These are phyloP conservation scores for Salix exigua DNA, from an alignment of 345 rosid species.

Conservation along the genomic window DNA sequence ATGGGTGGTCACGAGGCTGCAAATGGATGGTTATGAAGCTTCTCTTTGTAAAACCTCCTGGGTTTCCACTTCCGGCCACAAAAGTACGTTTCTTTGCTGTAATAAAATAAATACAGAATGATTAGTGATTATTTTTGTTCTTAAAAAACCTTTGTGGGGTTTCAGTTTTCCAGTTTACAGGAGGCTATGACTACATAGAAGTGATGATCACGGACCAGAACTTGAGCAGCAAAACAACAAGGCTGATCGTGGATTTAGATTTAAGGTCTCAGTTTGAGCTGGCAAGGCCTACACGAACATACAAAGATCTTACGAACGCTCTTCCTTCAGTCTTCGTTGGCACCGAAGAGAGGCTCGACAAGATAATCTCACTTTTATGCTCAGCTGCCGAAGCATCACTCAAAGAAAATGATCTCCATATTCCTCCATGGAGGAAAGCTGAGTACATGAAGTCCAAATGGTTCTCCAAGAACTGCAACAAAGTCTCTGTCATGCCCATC, in stretches of 20 bases:
- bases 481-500: slow-evolving; percentile 18
- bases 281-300: slow-evolving; percentile 36
- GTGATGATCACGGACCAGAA: slow-evolving; percentile 21
- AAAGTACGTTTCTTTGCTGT: slow-evolving; percentile 7
- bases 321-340: slow-evolving; percentile 43
- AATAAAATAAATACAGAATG: not conserved
- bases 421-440: slow-evolving; percentile 56
- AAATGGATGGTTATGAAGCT: slow-evolving; percentile 31
- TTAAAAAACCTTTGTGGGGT: not conserved
- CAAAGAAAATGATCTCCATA: slow-evolving; percentile 35
- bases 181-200: slow-evolving; percentile 43
- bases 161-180: slow-evolving; percentile 30
- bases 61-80: slow-evolving; percentile 13
- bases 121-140: not conserved
- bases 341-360: slow-evolving; percentile 39
- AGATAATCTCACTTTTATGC: slow-evolving; percentile 38
- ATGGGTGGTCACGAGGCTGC: slow-evolving; percentile 25
- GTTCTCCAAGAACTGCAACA: slow-evolving; percentile 41
- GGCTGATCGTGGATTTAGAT: slow-evolving; percentile 50
- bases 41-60: slow-evolving; percentile 32
- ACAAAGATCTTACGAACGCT: slow-evolving; percentile 30
- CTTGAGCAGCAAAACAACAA: slow-evolving; percentile 12
- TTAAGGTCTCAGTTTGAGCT: slow-evolving; percentile 55
- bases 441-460: slow-evolving; percentile 56
- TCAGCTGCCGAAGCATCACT: slow-evolving; percentile 42